Percentiles rank a stretch among this genome's conserved stretches.
These are phyloP conservation scores for Elaeagnus macrophylla DNA, from an alignment of 306 rosid species.

Conservation along the genomic window DNA sequence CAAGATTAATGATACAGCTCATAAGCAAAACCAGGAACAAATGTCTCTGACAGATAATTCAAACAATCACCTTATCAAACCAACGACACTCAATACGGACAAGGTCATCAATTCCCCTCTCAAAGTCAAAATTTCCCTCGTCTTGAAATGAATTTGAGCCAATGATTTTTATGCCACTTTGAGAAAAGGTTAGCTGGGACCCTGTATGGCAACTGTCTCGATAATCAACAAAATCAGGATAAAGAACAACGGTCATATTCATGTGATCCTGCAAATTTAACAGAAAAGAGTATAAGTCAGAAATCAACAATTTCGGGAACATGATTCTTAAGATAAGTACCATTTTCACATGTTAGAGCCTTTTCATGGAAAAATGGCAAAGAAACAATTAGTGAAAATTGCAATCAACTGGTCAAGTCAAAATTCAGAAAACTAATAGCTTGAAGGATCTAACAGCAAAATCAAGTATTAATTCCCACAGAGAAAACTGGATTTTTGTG, in stretches of 20 bases:
- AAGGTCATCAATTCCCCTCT: slow-evolving; percentile 64
- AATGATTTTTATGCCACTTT: slow-evolving; percentile 48
- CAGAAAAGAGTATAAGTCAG: slow-evolving; percentile 22
- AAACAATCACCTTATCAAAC: slow-evolving; percentile 55
- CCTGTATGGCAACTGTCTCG: slow-evolving; percentile 54
- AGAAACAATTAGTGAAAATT: too few relatives aligned
- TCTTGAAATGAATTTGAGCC: slow-evolving; percentile 32
- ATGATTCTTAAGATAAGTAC: too few relatives aligned
- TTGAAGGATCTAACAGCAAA: too few relatives aligned
- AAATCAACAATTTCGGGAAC: background rate
- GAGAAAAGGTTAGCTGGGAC: slow-evolving; percentile 56
- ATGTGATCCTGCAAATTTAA: slow-evolving; percentile 50
- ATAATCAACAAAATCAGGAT: slow-evolving; percentile 71
- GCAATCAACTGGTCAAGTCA: too few relatives aligned
- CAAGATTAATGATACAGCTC: slow-evolving; percentile 10
- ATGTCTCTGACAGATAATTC: slow-evolving; percentile 12
- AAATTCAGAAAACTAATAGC: too few relatives aligned
- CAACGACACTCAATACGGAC: slow-evolving; percentile 46
- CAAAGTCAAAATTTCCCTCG: slow-evolving; percentile 41
- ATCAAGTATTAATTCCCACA: too few relatives aligned
- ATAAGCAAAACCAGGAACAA: slow-evolving; percentile 13
- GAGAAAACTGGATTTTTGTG: too few relatives aligned
- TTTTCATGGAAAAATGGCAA: too few relatives aligned
- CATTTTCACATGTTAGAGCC: too few relatives aligned
- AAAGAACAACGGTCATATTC: slow-evolving; percentile 52